These are phyloP conservation scores for Coffea canephora DNA, from an alignment of 257 asterid species.

Conservation along the genomic window DNA sequence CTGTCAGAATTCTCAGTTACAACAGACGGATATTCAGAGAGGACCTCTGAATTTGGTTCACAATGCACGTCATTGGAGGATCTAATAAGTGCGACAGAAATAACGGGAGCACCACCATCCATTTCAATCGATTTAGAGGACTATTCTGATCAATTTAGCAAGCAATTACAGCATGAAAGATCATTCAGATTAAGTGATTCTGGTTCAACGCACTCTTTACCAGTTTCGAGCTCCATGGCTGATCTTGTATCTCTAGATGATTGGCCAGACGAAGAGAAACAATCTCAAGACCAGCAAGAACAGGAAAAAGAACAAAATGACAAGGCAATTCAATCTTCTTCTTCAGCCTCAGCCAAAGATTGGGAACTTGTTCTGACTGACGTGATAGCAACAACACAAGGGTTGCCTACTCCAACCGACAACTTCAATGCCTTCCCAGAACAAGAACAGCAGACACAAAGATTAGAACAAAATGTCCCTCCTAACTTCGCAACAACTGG, in stretches of 20 bases:
- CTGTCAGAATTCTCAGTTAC: constrained; percentile 47
- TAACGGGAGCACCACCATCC: constrained; percentile 37
- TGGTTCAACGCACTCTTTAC: constrained; percentile 62
- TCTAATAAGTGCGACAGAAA: constrained; percentile 58
- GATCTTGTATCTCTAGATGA: constrained; percentile 60
- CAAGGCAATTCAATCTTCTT: constrained; percentile 6
- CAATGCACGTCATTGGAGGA: constrained; percentile 65
- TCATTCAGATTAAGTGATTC: constrained; percentile 38
- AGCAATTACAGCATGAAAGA: constrained; percentile 27
- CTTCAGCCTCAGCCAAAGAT: constrained; percentile 21
- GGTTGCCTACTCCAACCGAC: neutral
- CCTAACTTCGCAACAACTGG: constrained; percentile 19
- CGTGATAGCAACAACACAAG: neutral
- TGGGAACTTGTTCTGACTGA: constrained; percentile 58
- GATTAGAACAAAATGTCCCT: constrained; percentile 1
- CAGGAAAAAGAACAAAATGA: constrained; percentile 10
- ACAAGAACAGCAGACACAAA: constrained; percentile 3
- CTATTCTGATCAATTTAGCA: constrained; percentile 35
- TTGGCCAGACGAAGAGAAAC: constrained; percentile 28
- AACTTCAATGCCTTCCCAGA: constrained; percentile 15
- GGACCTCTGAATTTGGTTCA: constrained; percentile 44
- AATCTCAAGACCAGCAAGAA: neutral
- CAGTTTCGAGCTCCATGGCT: constrained; percentile 41
- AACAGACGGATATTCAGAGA: constrained; percentile 37
- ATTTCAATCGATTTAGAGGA: constrained; percentile 76